These are phyloP conservation scores for Euphorbia peplus DNA, from an alignment of 345 rosid species.

Conservation along the genomic window DNA sequence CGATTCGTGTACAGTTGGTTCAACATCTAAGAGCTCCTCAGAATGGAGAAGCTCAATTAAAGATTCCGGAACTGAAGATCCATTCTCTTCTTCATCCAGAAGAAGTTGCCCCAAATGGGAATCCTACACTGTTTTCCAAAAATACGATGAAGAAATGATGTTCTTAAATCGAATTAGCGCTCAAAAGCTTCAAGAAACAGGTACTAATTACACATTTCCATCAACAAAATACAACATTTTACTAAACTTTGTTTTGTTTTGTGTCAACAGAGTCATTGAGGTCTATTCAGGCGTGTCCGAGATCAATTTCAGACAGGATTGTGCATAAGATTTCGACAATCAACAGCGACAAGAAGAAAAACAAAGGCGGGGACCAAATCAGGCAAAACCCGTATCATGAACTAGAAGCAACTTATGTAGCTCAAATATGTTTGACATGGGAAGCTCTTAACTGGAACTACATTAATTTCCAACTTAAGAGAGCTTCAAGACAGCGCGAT, in stretches of 20 bases:
- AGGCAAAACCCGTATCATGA: slow-evolving; percentile 82
- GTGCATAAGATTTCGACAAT: slow-evolving; percentile 62
- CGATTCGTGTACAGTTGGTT: slow-evolving; percentile 77
- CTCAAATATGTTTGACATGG: slow-evolving; percentile 93
- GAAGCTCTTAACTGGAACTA: slow-evolving; percentile 96
- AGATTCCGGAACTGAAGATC: slow-evolving; percentile 78
- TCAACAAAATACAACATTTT: too few species aligned
- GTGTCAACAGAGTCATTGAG: slow-evolving; percentile 56
- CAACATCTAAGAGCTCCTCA: slow-evolving; percentile 97
- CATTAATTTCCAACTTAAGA: slow-evolving; percentile 69
- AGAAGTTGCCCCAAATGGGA: slow-evolving; percentile 98
- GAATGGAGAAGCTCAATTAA: slow-evolving; percentile 96
- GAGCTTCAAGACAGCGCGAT: slow-evolving; percentile 38
- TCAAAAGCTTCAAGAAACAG: slow-evolving; percentile 93
- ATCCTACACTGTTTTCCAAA: slow-evolving; percentile 91
- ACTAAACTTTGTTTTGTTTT: not conserved
- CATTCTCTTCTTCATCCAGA: slow-evolving; percentile 88
- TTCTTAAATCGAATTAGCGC: slow-evolving; percentile 74
- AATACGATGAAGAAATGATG: slow-evolving; percentile 96
- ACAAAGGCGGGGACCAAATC: slow-evolving; percentile 24
- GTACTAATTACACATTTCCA: slow-evolving; percentile 26
- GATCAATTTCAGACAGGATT: slow-evolving; percentile 88
- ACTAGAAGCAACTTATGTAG: slow-evolving; percentile 82
- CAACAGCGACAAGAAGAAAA: slow-evolving; percentile 48
- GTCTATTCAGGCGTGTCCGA: slow-evolving; percentile 74